Percentiles rank a stretch among this genome's conserved stretches.
Evolutionary conservation across 441 rosid species (phyloP).

Genomic region (Euphorbia neoarborescens): DNA sequence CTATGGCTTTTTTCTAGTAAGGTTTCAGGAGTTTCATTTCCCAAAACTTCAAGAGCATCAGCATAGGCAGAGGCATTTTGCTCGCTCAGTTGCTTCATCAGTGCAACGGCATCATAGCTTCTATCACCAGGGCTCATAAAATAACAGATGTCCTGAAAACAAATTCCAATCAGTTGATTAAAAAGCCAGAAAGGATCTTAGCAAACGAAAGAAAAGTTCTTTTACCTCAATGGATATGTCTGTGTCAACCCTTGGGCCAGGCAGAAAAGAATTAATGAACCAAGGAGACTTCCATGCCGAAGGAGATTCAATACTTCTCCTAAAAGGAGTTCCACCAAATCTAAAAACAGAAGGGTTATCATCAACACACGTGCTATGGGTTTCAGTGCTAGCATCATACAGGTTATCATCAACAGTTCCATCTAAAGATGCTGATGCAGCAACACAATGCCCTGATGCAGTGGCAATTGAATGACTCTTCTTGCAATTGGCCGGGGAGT

Average conservation of each 20-base stretch:
- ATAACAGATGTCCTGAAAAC: slow-evolving; percentile 72
- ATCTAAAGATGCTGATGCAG: slow-evolving; percentile 38
- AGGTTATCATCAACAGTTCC: slow-evolving; percentile 30
- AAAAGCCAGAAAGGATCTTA: background rate
- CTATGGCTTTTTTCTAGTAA: slow-evolving; percentile 37
- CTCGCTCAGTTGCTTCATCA: slow-evolving; percentile 85
- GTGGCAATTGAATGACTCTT: slow-evolving; percentile 37
- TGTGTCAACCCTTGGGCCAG: slow-evolving; percentile 75
- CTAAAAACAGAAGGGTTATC: slow-evolving; percentile 41
- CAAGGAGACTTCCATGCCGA: slow-evolving; percentile 99
- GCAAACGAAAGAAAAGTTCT: background rate
- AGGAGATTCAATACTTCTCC: slow-evolving; percentile 82
- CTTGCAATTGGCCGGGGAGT: slow-evolving; percentile 43
- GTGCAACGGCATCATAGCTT: slow-evolving; percentile 84
- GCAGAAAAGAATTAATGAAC: slow-evolving; percentile 72
- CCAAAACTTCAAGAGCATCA: slow-evolving; percentile 80
- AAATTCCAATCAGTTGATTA: background rate
- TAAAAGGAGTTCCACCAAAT: slow-evolving; percentile 82
- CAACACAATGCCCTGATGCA: slow-evolving; percentile 29
- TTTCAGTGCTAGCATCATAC: slow-evolving; percentile 42
- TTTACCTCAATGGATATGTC: slow-evolving; percentile 84
- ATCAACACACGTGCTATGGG: slow-evolving; percentile 59
- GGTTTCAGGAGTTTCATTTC: slow-evolving; percentile 63
- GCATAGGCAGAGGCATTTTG: slow-evolving; percentile 81
- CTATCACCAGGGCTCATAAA: slow-evolving; percentile 81